These are phyloP conservation scores for Coemansia sp. DNA, from an alignment of 192 early-diverging fungal genomes.

Conservation along the genomic window DNA sequence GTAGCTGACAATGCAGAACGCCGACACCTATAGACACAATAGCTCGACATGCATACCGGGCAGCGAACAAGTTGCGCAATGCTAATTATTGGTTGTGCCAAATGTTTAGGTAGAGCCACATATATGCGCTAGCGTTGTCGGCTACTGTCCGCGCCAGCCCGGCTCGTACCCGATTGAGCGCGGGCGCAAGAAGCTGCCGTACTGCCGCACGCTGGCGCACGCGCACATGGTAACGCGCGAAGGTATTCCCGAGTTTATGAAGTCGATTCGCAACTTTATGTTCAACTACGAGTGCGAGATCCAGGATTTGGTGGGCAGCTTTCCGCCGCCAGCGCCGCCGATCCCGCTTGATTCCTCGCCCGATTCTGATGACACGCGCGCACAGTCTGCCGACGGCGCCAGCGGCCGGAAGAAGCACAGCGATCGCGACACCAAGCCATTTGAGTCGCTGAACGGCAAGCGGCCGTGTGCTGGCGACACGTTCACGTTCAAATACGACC, in stretches of 20 bases:
- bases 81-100: neutral
- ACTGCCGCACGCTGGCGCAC: constrained; percentile 46
- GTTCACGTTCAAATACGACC: constrained; percentile 36
- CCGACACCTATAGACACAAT: neutral
- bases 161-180: constrained; percentile 37
- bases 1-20: neutral
- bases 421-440: constrained; percentile 1
- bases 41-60: neutral
- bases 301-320: constrained; percentile 41
- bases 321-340: constrained; percentile 42
- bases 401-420: neutral
- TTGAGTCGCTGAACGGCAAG: constrained; percentile 17
- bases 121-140: constrained; percentile 48
- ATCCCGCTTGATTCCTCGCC: constrained; percentile 14
- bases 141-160: constrained; percentile 39
- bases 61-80: neutral
- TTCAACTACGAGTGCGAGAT: constrained; percentile 51
- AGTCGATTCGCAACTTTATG: constrained; percentile 46
- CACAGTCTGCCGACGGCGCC: neutral
- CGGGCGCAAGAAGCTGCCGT: constrained; percentile 45
- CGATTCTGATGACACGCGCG: neutral
- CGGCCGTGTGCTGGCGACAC: constrained; percentile 30
- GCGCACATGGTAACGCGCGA: constrained; percentile 39
- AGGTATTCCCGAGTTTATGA: constrained; percentile 38
- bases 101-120: constrained; percentile 38